phyloP scores from a whole-genome alignment of 2,329 filamentous ascomycete genomes.

The Cladosporium sp. region DNA sequence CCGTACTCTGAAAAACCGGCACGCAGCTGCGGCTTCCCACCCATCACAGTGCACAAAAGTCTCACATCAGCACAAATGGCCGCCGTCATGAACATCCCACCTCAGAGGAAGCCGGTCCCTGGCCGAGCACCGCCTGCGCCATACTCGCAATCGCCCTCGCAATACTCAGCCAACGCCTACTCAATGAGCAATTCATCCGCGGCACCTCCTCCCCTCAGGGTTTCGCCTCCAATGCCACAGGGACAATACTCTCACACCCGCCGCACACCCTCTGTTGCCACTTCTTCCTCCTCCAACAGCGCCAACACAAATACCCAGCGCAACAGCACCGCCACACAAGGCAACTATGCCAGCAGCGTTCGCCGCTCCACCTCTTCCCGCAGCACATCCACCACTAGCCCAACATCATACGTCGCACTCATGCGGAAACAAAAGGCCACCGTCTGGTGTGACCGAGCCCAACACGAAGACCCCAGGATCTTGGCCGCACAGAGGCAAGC shows the following conservation, averaged over 20 bases:
- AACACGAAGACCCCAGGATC: slow-evolving; percentile 83
- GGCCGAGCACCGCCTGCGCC: slow-evolving; percentile 5
- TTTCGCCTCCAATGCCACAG: slow-evolving; percentile 11
- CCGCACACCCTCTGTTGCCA: slow-evolving; percentile 65
- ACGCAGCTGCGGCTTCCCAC: slow-evolving; percentile 7
- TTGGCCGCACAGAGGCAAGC: slow-evolving; percentile 80
- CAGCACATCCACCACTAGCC: slow-evolving; percentile 54
- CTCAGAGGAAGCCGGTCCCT: slow-evolving; percentile 11
- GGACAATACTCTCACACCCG: slow-evolving; percentile 22
- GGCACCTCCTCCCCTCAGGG: slow-evolving; percentile 1
- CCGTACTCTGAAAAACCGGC: slow-evolving; percentile 8
- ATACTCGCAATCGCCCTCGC: slow-evolving; percentile 3
- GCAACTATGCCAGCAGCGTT: slow-evolving; percentile 15
- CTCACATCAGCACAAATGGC: slow-evolving; percentile 11
- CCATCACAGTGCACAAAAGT: not conserved
- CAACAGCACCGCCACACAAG: slow-evolving; percentile 37
- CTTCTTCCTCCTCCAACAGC: slow-evolving; percentile 64
- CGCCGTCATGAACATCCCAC: slow-evolving; percentile 13
- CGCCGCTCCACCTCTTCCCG: slow-evolving; percentile 78
- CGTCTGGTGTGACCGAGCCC: slow-evolving; percentile 94
- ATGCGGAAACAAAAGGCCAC: slow-evolving; percentile 96
- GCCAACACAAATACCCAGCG: slow-evolving; percentile 39
- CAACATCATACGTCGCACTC: slow-evolving; percentile 87
- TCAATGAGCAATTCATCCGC: not conserved
- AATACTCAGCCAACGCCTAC: slow-evolving; percentile 5